Conservation (phyloP, 768 basidiomycete species). For the Suillus tomentosus region DNA sequence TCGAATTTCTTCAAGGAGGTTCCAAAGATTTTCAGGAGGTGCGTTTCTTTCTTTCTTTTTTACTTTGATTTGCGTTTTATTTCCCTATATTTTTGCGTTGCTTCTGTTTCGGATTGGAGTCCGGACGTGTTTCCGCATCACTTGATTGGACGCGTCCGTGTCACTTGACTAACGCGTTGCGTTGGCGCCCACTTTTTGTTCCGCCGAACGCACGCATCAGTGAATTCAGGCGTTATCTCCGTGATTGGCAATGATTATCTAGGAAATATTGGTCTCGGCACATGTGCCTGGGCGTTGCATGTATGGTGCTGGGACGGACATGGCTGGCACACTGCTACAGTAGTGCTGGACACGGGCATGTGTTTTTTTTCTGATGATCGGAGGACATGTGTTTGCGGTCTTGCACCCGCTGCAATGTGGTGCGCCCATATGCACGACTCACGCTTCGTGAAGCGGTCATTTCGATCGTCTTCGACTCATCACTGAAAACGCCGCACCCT, state of each 20-base stretch:
- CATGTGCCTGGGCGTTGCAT: not conserved
- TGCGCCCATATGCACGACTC: not conserved
- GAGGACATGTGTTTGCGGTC: slow-evolving; percentile 1
- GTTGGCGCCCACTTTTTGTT: not conserved
- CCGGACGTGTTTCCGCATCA: not conserved
- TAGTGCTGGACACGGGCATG: not conserved
- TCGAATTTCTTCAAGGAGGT: slow-evolving; percentile 93
- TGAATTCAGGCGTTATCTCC: slow-evolving; percentile 14
- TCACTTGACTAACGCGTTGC: slow-evolving; percentile 32
- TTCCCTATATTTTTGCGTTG: not conserved
- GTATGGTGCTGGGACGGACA: not conserved
- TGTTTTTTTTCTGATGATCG: slow-evolving; percentile 3
- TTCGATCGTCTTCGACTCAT: not conserved
- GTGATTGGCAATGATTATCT: not conserved
- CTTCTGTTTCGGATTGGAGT: not conserved
- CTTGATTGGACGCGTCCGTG: not conserved
- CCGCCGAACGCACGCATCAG: not conserved
- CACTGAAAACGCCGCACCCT: not conserved
- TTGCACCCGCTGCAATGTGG: not conserved
- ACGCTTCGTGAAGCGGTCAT: not conserved
- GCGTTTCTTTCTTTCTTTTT: slow-evolving; percentile 6
- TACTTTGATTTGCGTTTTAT: not conserved
- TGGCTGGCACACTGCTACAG: not conserved
- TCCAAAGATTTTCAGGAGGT: slow-evolving; percentile 69
- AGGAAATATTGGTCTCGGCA: not conserved